Evolutionary conservation across 352 stramenopile genomes (phyloP).

Genomic region (Phytophthora lateralis): DNA sequence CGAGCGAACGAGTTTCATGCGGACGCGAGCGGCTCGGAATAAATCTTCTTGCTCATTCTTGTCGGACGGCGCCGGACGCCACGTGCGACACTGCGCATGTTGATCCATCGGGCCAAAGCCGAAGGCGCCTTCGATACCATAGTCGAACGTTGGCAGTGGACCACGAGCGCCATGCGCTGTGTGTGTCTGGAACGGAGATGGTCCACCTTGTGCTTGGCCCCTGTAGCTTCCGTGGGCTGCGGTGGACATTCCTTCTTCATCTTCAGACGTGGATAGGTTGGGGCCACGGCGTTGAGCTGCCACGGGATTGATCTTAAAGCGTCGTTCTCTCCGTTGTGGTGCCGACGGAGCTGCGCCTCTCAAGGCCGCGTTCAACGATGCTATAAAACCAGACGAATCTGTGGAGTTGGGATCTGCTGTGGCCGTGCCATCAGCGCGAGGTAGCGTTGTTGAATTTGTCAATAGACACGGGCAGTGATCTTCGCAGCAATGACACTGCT

Average conservation of each 20-base stretch:
- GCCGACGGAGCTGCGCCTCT: constrained; percentile 3
- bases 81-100: constrained; percentile 35
- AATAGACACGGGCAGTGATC: constrained; percentile 49
- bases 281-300: constrained; percentile 31
- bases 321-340: constrained; percentile 25
- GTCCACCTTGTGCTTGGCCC: background rate
- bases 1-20: constrained; percentile 80
- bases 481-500: constrained; percentile 44
- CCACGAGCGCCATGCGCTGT: constrained; percentile 11
- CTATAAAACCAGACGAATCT: constrained; percentile 14
- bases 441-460: constrained; percentile 6
- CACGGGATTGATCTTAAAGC: constrained; percentile 38
- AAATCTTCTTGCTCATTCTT: constrained; percentile 82
- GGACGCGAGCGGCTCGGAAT: constrained; percentile 72
- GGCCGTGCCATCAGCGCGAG: background rate
- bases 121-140: constrained; percentile 39
- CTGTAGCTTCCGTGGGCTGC: constrained; percentile 1
- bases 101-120: constrained; percentile 28
- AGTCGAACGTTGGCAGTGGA: constrained; percentile 45
- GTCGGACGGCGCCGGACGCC: constrained; percentile 43
- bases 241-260: background rate
- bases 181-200: background rate
- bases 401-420: background rate
- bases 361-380: constrained; percentile 14
- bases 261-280: constrained; percentile 14